Percentiles rank a stretch among this genome's conserved stretches.
These are phyloP conservation scores for Penicillium chermesinum DNA, from an alignment of 495 filamentous ascomycete genomes.

Conservation along the genomic window DNA sequence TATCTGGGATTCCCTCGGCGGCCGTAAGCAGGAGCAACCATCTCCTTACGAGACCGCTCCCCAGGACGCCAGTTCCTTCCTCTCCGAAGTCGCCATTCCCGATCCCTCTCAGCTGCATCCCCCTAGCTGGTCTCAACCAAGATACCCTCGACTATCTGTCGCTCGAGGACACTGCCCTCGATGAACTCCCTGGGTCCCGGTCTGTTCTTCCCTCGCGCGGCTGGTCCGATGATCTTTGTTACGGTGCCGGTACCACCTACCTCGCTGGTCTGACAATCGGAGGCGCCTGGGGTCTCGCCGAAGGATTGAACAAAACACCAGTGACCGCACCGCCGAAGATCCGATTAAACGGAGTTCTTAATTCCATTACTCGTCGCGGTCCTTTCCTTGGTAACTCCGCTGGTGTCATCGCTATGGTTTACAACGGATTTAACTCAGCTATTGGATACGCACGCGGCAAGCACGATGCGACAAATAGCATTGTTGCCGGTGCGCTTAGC, in stretches of 20 bases:
- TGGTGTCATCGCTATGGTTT: constrained; percentile 89
- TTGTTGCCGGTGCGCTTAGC: constrained; percentile 76
- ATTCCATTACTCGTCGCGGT: constrained; percentile 84
- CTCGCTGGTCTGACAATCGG: constrained; percentile 79
- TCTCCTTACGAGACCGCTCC: constrained; percentile 60
- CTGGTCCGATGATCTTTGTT: constrained; percentile 97
- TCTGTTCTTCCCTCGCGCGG: constrained; percentile 89
- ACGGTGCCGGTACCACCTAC: constrained; percentile 93
- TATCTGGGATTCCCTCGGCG: constrained; percentile 84
- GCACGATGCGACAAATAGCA: constrained; percentile 85
- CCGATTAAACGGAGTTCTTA: constrained; percentile 86
- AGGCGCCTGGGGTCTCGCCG: constrained; percentile 84
- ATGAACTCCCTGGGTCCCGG: constrained; percentile 77
- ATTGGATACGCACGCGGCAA: constrained; percentile 82
- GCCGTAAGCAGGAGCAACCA: constrained; percentile 65
- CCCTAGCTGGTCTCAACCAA: constrained; percentile 87
- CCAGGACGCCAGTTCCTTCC: constrained; percentile 78
- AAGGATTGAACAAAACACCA: constrained; percentile 73
- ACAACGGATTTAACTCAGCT: constrained; percentile 89
- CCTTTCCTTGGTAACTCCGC: constrained; percentile 97
- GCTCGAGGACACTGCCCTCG: constrained; percentile 87
- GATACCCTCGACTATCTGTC: constrained; percentile 87
- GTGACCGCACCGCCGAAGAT: constrained; percentile 77
- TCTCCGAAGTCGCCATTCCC: constrained; percentile 61
- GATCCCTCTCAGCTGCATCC: constrained; percentile 89